Conservation (phyloP, 192 early-diverging fungal genomes). For the Coemansia sp. region DNA sequence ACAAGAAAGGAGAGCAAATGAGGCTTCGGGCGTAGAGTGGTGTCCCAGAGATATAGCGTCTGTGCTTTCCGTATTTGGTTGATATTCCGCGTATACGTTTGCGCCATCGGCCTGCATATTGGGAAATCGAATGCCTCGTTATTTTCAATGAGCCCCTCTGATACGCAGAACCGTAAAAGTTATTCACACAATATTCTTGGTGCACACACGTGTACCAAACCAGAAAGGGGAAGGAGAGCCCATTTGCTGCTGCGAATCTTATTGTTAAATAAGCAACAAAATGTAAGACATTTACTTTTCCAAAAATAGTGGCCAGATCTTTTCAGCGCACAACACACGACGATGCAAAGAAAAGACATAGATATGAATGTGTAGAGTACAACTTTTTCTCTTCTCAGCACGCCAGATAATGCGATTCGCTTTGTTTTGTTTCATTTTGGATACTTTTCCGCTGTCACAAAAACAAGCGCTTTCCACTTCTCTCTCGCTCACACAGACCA, state of each 20-base stretch:
- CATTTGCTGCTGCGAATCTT: neutral
- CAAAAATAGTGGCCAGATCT: neutral
- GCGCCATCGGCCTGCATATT: slow-evolving; percentile 4
- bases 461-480: neutral
- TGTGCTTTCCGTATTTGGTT: neutral
- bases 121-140: neutral
- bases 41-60: neutral
- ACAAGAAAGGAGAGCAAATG: neutral
- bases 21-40: neutral
- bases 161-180: neutral
- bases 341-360: neutral
- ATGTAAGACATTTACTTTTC: too few relatives aligned
- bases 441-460: too few relatives aligned
- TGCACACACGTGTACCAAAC: neutral
- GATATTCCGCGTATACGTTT: neutral
- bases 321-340: neutral
- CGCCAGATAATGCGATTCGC: neutral
- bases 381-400: neutral
- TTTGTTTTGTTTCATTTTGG: neutral
- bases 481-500: neutral
- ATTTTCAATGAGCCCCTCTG: neutral
- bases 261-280: neutral
- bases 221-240: neutral
- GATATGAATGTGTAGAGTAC: neutral
- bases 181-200: neutral